A percentile compares a stretch with the other conserved stretches of the same genome.
Evolutionary conservation across 225 moss, liverwort and hornwort genomes (phyloP).

Genomic region (Bryoerythrophyllum caledonicum): DNA sequence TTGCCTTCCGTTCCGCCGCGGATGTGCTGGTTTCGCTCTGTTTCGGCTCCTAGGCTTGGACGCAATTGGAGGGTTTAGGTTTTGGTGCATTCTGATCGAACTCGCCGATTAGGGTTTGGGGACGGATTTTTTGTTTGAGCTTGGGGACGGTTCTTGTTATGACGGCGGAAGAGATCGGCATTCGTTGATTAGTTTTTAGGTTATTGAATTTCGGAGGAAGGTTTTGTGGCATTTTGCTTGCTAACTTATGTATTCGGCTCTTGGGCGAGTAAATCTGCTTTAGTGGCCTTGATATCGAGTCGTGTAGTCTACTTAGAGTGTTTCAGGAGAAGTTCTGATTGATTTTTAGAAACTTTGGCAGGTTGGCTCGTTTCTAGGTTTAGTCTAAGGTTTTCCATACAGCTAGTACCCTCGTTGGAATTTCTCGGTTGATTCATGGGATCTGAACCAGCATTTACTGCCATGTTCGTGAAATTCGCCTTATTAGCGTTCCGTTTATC

Average conservation of each 20-base stretch:
- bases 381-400: no score
- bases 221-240: not conserved
- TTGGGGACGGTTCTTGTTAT: not conserved
- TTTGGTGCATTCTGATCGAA: not conserved
- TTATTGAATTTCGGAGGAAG: not conserved
- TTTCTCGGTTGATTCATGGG: not conserved
- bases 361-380: no score
- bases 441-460: not conserved
- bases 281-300: not conserved
- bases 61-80: not conserved
- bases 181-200: not conserved
- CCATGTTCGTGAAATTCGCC: not conserved
- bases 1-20: not conserved
- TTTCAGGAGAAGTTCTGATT: no score
- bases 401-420: not conserved
- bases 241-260: not conserved
- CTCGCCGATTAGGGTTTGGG: slow-evolving; percentile 20
- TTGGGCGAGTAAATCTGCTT: not conserved
- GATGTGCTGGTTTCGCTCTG: no score
- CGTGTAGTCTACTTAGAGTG: not conserved
- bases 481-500: not conserved
- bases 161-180: not conserved
- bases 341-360: no score
- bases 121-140: not conserved
- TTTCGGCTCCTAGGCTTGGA: not conserved